A percentile compares a stretch with the other conserved stretches of the same genome.
These are phyloP conservation scores for Chamaenerion angustifolium DNA, from an alignment of 345 rosid species.

Conservation along the genomic window DNA sequence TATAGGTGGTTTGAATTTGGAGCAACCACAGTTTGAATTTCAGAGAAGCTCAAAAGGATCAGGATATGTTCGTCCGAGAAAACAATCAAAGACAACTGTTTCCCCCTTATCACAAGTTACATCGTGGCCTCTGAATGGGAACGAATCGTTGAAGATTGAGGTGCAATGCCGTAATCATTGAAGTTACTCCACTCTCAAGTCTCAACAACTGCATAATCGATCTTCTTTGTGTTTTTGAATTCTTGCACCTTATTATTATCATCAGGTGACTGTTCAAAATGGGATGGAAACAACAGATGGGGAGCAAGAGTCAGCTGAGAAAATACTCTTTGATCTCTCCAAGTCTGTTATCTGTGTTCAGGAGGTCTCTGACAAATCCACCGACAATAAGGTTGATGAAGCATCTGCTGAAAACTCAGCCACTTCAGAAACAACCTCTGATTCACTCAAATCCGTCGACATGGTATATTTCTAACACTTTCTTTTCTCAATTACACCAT, in stretches of 20 bases:
- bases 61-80: slow-evolving; percentile 5
- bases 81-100: slow-evolving; percentile 3
- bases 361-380: slow-evolving; percentile 12
- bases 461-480: slow-evolving; percentile 8
- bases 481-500: not conserved
- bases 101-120: slow-evolving; percentile 6
- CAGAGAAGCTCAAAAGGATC: slow-evolving; percentile 3
- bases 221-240: no score
- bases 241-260: not conserved
- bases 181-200: not conserved
- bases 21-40: slow-evolving; percentile 1
- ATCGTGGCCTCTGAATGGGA: slow-evolving; percentile 6
- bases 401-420: slow-evolving; percentile 14
- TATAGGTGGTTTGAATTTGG: slow-evolving; percentile 10
- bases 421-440: slow-evolving; percentile 11
- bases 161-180: slow-evolving; percentile 6
- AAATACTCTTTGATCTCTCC: slow-evolving; percentile 14
- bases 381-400: slow-evolving; percentile 8
- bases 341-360: slow-evolving; percentile 9
- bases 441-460: slow-evolving; percentile 17
- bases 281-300: slow-evolving; percentile 2
- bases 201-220: no score
- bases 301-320: slow-evolving; percentile 10
- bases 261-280: slow-evolving; percentile 2
- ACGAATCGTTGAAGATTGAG: slow-evolving; percentile 12